Evolutionary conservation across 2,329 filamentous ascomycete genomes (phyloP).

Genomic region (Alternaria angustiovoidea): DNA sequence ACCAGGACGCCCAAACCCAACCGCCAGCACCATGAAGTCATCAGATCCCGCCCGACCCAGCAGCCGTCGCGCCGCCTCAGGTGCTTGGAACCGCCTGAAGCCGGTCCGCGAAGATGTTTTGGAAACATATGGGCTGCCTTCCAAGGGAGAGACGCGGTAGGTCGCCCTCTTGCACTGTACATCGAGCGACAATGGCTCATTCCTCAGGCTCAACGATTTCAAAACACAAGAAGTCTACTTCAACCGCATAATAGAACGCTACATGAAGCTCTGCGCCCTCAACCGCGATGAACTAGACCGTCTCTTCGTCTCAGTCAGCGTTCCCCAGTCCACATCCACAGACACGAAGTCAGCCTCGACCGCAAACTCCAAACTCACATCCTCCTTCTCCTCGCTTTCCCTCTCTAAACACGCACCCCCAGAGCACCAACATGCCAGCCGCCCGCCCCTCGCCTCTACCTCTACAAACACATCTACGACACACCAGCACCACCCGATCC

Average conservation of each 20-base stretch:
- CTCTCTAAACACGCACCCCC: conserved; percentile 30
- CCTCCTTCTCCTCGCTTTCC: conserved; percentile 25
- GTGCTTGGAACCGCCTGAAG: conserved; percentile 64
- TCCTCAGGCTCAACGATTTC: conserved; percentile 61
- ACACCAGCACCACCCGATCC: conserved; percentile 32
- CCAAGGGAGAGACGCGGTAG: conserved; percentile 88
- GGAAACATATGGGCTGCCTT: conserved; percentile 83
- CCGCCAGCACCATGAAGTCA: conserved; percentile 35
- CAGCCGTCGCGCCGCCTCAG: conserved; percentile 49
- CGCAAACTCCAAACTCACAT: conserved; percentile 17
- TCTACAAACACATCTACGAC: conserved; percentile 5
- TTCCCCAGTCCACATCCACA: conserved; percentile 6
- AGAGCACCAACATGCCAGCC: conserved; percentile 4
- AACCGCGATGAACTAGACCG: conserved; percentile 76
- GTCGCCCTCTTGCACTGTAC: background rate
- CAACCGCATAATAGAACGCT: conserved; percentile 84
- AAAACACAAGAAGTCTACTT: conserved; percentile 87
- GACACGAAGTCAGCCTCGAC: conserved; percentile 8
- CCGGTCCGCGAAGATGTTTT: conserved; percentile 78
- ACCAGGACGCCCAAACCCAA: background rate
- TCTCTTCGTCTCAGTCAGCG: conserved; percentile 73
- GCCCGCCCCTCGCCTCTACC: conserved; percentile 2
- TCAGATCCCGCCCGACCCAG: conserved; percentile 44
- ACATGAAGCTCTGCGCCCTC: conserved; percentile 86
- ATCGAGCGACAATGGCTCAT: background rate